Base-by-base conservation (phyloP, 1,284 basidiomycete species). In the Austropuccinia psidii region DNA sequence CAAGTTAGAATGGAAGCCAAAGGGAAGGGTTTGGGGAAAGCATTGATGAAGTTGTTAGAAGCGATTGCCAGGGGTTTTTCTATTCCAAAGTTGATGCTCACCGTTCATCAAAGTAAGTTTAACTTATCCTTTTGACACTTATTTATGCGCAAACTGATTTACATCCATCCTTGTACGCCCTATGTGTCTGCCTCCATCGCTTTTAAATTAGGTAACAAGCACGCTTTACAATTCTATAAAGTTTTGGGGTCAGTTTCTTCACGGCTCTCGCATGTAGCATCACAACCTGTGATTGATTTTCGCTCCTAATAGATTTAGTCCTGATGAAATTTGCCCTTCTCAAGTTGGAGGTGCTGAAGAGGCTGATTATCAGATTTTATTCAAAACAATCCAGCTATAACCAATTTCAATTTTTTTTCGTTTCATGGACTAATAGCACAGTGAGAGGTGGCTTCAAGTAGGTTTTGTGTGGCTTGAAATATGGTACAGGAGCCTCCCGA, bases 11-110 rank as follows among this genome's bases (percentile, higher is more conserved):
- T 79, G 31, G 52, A 76, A 1, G 80, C 78, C 37, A 84, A 84
- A 76, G 81, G 87, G 8, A 79, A 79, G 41, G 88, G 88, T 6
- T 77, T 90, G 1, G 89, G 89, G 4, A 85, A 80, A 75, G 78
- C 79, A 54, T 78, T 90, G 58, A 82, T 87, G 76, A 78, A 82
- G 0, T 81, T 81, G 27, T 79, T 90, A n/a, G 79, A 79, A 19
- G 80, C 79, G 3, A 84, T 90, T 33, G 86, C 84, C 1, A 77
- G 76, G n/a, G 78, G 77, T 37, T 87, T 84, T 81, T 68, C 77
- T 0, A 89, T 90, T 87, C 79, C 85, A 43, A 88, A 86, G 78
- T 79, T 90, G 41, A 84, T 88, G 83, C 83, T 90, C n/a, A 90
- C 89, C 0, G 87, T 86, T 3, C 83, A 90, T 69, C 86, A 86